Percentiles rank a stretch among this genome's conserved stretches.
These are phyloP conservation scores for Mycosarcoma mackinlayi DNA, from an alignment of 1,284 basidiomycete species.

Conservation along the genomic window DNA sequence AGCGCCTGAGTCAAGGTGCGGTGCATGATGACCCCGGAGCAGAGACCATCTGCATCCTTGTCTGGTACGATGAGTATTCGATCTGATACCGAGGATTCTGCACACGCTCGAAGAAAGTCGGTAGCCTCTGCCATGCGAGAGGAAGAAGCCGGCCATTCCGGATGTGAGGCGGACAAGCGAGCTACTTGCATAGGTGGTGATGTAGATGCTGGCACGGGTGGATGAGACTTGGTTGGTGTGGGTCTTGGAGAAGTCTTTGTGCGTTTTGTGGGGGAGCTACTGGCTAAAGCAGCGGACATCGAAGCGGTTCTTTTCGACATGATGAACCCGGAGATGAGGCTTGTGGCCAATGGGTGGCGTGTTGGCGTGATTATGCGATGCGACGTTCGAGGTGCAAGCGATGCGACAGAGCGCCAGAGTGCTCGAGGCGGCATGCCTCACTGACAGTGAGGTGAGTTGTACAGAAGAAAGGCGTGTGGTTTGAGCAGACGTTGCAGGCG, in stretches of 20 bases:
- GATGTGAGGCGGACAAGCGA: constrained; percentile 14
- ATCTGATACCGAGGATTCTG: constrained; percentile 15
- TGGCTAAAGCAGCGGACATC: not conserved
- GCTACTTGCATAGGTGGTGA: constrained; percentile 21
- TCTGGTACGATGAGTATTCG: constrained; percentile 50
- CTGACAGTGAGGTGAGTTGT: not conserved
- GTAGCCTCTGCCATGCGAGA: constrained; percentile 24
- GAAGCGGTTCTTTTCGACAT: constrained; percentile 25
- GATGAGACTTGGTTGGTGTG: not conserved
- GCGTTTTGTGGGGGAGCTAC: constrained; percentile 1
- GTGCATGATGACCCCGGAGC: constrained; percentile 50
- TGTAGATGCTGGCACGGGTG: not conserved
- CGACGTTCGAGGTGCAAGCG: not conserved
- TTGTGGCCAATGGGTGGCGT: not conserved
- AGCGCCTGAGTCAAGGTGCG: constrained; percentile 47
- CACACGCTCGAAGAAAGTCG: constrained; percentile 24
- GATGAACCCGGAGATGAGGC: not conserved
- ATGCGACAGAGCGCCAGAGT: not conserved
- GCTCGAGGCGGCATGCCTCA: not conserved
- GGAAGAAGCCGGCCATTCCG: constrained; percentile 44
- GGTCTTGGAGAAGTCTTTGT: not conserved
- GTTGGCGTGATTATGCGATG: not conserved
- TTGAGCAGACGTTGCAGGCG: too few relatives aligned
- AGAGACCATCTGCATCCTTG: constrained; percentile 59
- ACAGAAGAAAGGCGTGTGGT: constrained; percentile 4